Evolutionary conservation across 176 grass and related monocot species (phyloP).

Genomic region (Paspalum vaginatum): DNA sequence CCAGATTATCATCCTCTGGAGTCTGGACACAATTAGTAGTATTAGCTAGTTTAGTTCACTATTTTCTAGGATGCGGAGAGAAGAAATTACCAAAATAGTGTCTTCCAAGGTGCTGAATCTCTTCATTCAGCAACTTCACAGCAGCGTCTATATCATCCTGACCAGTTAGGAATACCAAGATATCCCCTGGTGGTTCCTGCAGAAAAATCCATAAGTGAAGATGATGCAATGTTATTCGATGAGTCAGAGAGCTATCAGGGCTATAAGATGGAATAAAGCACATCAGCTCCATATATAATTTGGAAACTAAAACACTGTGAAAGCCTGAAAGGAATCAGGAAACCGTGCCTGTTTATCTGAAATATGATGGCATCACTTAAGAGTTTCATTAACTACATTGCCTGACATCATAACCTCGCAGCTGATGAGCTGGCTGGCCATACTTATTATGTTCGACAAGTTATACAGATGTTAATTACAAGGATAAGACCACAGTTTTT

Average conservation of each 20-base stretch:
- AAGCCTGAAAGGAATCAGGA: neutral
- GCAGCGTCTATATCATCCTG: conserved; percentile 94
- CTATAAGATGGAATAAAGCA: neutral
- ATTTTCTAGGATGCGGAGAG: conserved; percentile 19
- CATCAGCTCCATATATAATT: conserved; percentile 26
- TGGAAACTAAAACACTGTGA: neutral
- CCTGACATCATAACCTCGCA: conserved; percentile 24
- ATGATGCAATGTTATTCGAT: neutral
- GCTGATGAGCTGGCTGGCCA: neutral
- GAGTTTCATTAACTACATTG: conserved; percentile 2
- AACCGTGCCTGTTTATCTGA: neutral
- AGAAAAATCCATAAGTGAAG: conserved; percentile 2
- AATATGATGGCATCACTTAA: neutral
- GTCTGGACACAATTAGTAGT: neutral
- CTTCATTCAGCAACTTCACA: conserved; percentile 74
- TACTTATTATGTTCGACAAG: neutral
- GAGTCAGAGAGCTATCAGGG: neutral
- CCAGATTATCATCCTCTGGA: neutral
- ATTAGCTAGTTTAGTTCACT: conserved; percentile 29
- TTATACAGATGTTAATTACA: conserved; percentile 22
- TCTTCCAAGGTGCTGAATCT: conserved; percentile 54
- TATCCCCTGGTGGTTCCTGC: conserved; percentile 87
- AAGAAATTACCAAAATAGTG: conserved; percentile 58
- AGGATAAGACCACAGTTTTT: conserved; percentile 11
- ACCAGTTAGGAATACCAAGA: conserved; percentile 94